A percentile compares a stretch with the other conserved stretches of the same genome.
phyloP scores from a whole-genome alignment of 1,284 basidiomycete genomes.

The Moniliophthora roreri region DNA sequence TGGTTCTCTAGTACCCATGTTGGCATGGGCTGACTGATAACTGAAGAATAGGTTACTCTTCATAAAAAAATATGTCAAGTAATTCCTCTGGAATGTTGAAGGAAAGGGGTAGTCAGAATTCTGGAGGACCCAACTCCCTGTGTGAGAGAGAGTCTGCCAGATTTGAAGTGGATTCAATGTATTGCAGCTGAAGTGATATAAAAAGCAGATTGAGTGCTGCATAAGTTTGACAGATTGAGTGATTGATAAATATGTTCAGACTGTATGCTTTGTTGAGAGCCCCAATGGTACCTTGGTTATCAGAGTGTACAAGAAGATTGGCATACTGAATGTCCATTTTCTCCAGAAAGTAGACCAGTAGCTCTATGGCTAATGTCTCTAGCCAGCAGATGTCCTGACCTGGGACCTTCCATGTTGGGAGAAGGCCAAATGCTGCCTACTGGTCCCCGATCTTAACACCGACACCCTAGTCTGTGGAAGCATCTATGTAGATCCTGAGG shows the following conservation, averaged over 20 bases:
- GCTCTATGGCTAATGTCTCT: conserved; percentile 9
- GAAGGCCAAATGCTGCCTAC: conserved; percentile 4
- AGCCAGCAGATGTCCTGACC: conserved; percentile 13
- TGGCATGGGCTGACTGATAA: too few relatives aligned
- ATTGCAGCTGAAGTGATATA: conserved; percentile 23
- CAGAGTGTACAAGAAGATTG: conserved; percentile 2
- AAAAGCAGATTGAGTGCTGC: conserved; percentile 12
- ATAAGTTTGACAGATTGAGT: conserved; percentile 7
- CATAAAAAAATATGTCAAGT: too few relatives aligned
- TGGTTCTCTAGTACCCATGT: background rate
- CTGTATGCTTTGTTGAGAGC: conserved; percentile 9
- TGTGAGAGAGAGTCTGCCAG: conserved; percentile 33
- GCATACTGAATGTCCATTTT: background rate
- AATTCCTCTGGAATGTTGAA: too few relatives aligned
- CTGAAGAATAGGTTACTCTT: too few relatives aligned
- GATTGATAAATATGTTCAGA: too few relatives aligned
- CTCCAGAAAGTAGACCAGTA: background rate
- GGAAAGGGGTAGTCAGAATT: too few relatives aligned
- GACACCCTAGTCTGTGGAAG: conserved; percentile 5
- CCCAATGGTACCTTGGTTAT: conserved; percentile 12
- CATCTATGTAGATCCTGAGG: conserved; percentile 2
- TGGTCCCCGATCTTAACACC: background rate
- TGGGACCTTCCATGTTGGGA: too few relatives aligned
- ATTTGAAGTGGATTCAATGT: conserved; percentile 29
- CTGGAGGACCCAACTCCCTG: too few relatives aligned